These are phyloP conservation scores for Chlorella sp. DNA, from an alignment of 139 green algal species.

Conservation along the genomic window DNA sequence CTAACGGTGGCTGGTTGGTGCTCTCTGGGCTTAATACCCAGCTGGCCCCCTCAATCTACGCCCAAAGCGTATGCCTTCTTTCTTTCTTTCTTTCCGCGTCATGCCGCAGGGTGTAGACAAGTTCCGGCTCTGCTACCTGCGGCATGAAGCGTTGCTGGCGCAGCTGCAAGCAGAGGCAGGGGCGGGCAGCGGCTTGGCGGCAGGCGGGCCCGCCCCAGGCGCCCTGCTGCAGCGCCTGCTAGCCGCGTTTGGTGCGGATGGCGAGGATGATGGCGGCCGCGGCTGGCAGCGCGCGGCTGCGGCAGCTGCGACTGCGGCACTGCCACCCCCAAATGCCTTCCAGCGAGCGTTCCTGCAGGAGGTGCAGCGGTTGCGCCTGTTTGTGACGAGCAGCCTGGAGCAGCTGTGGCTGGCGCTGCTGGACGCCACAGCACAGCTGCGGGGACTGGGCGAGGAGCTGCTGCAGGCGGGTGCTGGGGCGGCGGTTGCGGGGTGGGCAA, in stretches of 20 bases:
- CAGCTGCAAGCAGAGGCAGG: conserved; percentile 16
- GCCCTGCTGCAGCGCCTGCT: background rate
- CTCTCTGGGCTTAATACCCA: no score
- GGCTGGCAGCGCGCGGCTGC: background rate
- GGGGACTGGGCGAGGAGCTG: background rate
- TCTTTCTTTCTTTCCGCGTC: background rate
- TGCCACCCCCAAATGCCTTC: background rate
- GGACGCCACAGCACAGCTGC: background rate
- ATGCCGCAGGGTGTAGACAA: conserved; percentile 25
- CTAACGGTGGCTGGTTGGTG: no score
- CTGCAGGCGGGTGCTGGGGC: background rate
- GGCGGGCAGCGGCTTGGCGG: background rate
- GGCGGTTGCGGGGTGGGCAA: no score
- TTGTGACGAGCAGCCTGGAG: conserved; percentile 25
- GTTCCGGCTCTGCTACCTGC: conserved; percentile 36
- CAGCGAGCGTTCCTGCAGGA: conserved; percentile 15
- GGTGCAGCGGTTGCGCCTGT: conserved; percentile 38
- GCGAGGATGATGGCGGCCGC: background rate
- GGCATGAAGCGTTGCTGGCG: conserved; percentile 26
- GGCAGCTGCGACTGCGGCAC: background rate
- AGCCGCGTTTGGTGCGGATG: background rate
- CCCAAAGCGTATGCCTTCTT: no score
- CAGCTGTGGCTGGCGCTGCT: conserved; percentile 52
- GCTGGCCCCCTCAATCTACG: no score
- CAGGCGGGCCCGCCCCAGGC: background rate